phyloP scores from a whole-genome alignment of 169 alveolate genomes.

The Besnoitia besnoiti region DNA sequence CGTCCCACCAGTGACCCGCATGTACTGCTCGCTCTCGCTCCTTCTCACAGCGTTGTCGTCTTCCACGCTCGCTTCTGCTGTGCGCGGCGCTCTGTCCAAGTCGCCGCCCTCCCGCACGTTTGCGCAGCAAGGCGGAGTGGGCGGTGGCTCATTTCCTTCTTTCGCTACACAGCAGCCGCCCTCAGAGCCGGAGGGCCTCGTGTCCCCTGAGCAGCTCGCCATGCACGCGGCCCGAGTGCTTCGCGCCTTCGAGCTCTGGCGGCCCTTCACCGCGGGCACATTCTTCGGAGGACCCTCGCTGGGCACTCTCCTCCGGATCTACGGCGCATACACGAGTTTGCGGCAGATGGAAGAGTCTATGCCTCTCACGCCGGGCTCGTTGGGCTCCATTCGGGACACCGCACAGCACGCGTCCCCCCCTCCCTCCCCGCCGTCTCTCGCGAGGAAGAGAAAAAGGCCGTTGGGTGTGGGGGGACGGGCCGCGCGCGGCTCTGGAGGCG shows the following conservation, averaged over 20 bases:
- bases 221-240: conserved; percentile 34
- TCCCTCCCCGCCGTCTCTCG: background rate
- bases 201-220: conserved; percentile 49
- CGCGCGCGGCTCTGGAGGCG: background rate
- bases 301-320: background rate
- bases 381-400: background rate
- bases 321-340: background rate
- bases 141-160: background rate
- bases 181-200: background rate
- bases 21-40: background rate
- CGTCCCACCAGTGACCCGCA: background rate
- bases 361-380: background rate
- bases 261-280: conserved; percentile 60
- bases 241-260: conserved; percentile 54
- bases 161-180: background rate
- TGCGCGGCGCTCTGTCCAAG: background rate
- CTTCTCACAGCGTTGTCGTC: conserved; percentile 20
- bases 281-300: conserved; percentile 47
- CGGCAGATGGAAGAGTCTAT: conserved; percentile 11
- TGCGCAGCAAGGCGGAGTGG: background rate
- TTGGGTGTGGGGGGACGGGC: background rate
- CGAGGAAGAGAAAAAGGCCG: background rate
- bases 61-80: background rate
- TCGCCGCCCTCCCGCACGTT: background rate
- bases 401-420: background rate